phyloP scores from a whole-genome alignment of 768 basidiomycete genomes.

The Phlebiopsis gigantea region DNA sequence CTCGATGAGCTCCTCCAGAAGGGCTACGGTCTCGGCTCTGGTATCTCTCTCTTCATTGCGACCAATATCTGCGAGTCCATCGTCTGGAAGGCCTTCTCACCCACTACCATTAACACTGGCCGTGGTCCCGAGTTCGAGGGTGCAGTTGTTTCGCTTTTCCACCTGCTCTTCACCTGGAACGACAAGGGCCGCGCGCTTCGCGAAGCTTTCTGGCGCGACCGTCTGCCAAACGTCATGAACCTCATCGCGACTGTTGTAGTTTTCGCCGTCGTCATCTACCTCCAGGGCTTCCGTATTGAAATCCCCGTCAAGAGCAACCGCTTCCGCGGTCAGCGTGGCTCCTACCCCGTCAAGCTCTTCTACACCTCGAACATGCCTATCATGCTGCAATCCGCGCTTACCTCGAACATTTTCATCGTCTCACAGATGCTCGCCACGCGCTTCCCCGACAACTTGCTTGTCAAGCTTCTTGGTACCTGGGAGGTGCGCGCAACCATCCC shows the following conservation, averaged over 20 bases:
- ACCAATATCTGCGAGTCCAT: conserved; percentile 99
- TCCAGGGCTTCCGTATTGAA: conserved; percentile 98
- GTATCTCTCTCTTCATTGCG: conserved; percentile 98
- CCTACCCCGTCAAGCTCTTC: conserved; percentile 97
- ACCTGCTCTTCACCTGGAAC: conserved; percentile 96
- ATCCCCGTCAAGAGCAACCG: conserved; percentile 97
- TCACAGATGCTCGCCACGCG: conserved; percentile 91
- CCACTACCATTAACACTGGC: conserved; percentile 96
- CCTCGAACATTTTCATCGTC: conserved; percentile 92
- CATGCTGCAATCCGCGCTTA: conserved; percentile 94
- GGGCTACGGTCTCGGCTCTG: conserved; percentile 97
- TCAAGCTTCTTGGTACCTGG: conserved; percentile 93
- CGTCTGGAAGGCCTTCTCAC: conserved; percentile 99
- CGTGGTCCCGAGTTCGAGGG: conserved; percentile 98
- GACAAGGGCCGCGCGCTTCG: conserved; percentile 96
- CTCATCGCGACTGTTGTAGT: conserved; percentile 87
- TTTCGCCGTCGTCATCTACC: conserved; percentile 94
- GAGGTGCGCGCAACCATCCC: conserved; percentile 54
- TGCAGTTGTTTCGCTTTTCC: conserved; percentile 94
- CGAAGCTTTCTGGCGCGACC: conserved; percentile 97
- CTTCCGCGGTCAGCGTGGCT: conserved; percentile 93
- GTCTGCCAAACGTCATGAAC: conserved; percentile 98
- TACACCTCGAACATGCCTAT: conserved; percentile 99
- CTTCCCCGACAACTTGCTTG: conserved; percentile 89
- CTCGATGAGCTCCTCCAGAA: conserved; percentile 99